These are phyloP conservation scores for Huntiella savannae DNA, from an alignment of 2,329 filamentous ascomycete genomes.

Conservation along the genomic window DNA sequence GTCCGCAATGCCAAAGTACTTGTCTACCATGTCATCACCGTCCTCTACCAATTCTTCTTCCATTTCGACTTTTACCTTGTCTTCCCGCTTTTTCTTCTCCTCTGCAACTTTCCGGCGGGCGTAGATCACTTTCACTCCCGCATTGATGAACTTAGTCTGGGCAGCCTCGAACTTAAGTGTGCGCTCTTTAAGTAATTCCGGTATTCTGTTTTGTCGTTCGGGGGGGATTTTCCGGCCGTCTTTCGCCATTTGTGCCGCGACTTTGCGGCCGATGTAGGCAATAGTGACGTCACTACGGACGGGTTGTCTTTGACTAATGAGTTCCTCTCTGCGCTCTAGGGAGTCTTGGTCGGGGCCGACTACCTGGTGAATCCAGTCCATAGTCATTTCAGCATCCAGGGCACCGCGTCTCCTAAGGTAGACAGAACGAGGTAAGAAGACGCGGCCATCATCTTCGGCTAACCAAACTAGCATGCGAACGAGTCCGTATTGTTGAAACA, in stretches of 20 bases:
- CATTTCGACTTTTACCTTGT: no score
- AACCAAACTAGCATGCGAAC: slow-evolving; percentile 65
- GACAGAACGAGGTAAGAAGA: slow-evolving; percentile 41
- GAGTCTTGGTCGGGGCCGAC: slow-evolving; percentile 22
- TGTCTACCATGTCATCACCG: not conserved
- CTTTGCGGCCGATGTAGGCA: slow-evolving; percentile 22
- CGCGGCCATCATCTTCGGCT: slow-evolving; percentile 36
- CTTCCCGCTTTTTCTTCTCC: not conserved
- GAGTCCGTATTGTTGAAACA: slow-evolving; percentile 58
- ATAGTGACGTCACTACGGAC: slow-evolving; percentile 31
- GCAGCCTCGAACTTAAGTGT: not conserved
- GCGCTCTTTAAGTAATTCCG: not conserved
- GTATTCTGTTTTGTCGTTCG: slow-evolving; percentile 22
- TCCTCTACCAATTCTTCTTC: not conserved
- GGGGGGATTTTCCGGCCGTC: slow-evolving; percentile 24
- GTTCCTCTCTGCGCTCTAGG: slow-evolving; percentile 13
- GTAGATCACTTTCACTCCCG: not conserved
- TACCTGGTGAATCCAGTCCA: slow-evolving; percentile 40
- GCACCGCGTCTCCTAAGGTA: slow-evolving; percentile 34
- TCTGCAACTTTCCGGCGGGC: not conserved
- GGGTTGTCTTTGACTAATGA: slow-evolving; percentile 11
- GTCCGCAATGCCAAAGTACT: no score
- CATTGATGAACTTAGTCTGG: not conserved
- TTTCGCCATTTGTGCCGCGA: slow-evolving; percentile 25
- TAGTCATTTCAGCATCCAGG: slow-evolving; percentile 41